These are phyloP conservation scores for Phialophora chinensis DNA, from an alignment of 2,329 filamentous ascomycete genomes.

Conservation along the genomic window DNA sequence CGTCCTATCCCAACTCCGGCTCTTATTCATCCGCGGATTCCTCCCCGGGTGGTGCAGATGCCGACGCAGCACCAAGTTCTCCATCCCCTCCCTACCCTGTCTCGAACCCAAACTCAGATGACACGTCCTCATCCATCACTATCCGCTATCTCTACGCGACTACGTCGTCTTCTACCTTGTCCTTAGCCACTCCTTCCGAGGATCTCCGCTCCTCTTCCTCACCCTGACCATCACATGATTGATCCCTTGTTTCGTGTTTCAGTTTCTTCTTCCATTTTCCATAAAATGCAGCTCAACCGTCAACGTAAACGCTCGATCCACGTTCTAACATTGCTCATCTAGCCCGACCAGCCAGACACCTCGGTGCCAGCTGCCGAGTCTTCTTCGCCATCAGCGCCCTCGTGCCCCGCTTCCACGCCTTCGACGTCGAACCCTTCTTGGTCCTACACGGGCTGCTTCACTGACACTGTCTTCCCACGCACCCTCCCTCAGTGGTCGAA, in stretches of 20 bases:
- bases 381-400: slow-evolving; percentile 1
- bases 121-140: not conserved
- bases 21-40: slow-evolving; percentile 18
- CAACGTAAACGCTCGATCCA: not conserved
- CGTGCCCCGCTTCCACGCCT: not conserved
- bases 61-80: slow-evolving; percentile 10
- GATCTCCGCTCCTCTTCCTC: not conserved
- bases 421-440: slow-evolving; percentile 26
- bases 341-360: not conserved
- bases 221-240: not conserved
- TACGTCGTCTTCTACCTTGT: slow-evolving; percentile 2
- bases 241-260: not conserved
- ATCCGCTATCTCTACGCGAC: not conserved
- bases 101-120: not conserved
- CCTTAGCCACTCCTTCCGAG: not conserved
- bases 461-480: slow-evolving; percentile 46
- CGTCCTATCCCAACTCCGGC: slow-evolving; percentile 4
- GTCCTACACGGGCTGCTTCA: slow-evolving; percentile 51
- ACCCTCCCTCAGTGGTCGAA: slow-evolving; percentile 52
- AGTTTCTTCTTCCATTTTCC: not conserved
- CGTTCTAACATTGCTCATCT: slow-evolving; percentile 13
- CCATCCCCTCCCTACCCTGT: not conserved
- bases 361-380: not conserved
- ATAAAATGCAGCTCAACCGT: not conserved
- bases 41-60: slow-evolving; percentile 22